Conservation (phyloP, 2,329 filamentous ascomycete genomes). For the Fusarium sp. region DNA sequence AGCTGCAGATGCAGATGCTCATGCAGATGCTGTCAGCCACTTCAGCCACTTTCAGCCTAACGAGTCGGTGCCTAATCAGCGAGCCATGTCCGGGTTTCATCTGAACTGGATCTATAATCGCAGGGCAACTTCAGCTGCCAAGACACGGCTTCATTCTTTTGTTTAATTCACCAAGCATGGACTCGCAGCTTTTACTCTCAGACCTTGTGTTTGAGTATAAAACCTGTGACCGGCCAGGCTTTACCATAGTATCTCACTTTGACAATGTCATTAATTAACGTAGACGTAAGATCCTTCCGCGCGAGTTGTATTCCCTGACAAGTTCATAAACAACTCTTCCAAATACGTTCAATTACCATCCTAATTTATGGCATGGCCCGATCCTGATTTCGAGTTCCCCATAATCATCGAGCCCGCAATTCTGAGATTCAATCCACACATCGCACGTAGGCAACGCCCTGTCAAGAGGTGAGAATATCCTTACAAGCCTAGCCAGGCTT, state of each 20-base stretch:
- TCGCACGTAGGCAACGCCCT: neutral
- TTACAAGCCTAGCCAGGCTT: neutral
- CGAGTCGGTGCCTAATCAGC: neutral
- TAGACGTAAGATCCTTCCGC: neutral
- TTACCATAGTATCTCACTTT: neutral
- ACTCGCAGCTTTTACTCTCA: accelerated
- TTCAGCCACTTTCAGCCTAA: neutral
- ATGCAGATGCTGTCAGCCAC: too few species aligned
- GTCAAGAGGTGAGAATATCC: accelerated
- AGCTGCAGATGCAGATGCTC: neutral
- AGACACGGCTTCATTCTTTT: neutral
- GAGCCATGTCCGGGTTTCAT: neutral
- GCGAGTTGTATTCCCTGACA: neutral
- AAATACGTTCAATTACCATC: accelerated
- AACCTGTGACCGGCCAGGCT: accelerated
- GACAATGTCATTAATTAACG: accelerated
- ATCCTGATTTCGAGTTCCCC: neutral
- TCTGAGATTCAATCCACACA: neutral
- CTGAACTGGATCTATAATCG: accelerated
- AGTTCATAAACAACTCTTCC: too few species aligned
- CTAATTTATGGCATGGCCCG: neutral
- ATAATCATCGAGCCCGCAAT: accelerated
- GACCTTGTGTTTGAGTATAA: neutral
- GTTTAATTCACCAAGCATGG: accelerated
- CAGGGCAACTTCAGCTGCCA: neutral